Percentiles rank a stretch among this genome's conserved stretches.
phyloP scores from a whole-genome alignment of 2,329 filamentous ascomycete species.

The Pseudogymnoascus sp. region DNA sequence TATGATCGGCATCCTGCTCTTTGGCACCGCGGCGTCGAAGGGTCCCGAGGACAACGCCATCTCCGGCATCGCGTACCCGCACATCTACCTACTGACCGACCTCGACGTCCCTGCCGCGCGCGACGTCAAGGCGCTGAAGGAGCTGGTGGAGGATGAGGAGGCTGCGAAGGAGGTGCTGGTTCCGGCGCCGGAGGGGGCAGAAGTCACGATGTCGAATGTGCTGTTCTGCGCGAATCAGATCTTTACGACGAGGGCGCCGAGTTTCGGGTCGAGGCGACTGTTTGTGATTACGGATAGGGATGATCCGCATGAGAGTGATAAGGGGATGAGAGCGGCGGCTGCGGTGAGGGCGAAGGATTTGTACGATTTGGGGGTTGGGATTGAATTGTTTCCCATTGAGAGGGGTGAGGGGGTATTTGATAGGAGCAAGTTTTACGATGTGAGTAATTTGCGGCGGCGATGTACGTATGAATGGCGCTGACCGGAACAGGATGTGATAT shows the following conservation, averaged over 20 bases:
- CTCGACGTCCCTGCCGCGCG: conserved; percentile 79
- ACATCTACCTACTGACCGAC: conserved; percentile 87
- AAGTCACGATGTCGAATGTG: conserved; percentile 75
- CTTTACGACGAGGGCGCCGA: conserved; percentile 88
- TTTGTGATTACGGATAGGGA: conserved; percentile 96
- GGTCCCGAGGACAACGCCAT: conserved; percentile 60
- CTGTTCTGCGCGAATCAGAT: conserved; percentile 94
- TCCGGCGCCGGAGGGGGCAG: conserved; percentile 50
- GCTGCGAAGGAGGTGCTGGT: conserved; percentile 60
- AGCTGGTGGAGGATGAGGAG: conserved; percentile 69
- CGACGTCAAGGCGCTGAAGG: conserved; percentile 73
- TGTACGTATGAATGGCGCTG: conserved; percentile 13
- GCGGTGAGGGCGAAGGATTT: conserved; percentile 86
- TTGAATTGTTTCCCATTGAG: conserved; percentile 89
- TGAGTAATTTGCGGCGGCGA: conserved; percentile 33
- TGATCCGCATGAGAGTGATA: conserved; percentile 67
- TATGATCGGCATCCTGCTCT: conserved; percentile 92
- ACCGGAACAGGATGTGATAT: conserved; percentile 69
- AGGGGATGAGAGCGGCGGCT: conserved; percentile 64
- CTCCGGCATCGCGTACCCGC: conserved; percentile 61
- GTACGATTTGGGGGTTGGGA: conserved; percentile 84
- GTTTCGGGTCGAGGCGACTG: conserved; percentile 85
- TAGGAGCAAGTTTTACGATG: conserved; percentile 81
- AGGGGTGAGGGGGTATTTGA: conserved; percentile 63
- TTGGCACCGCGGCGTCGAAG: conserved; percentile 78